Base-by-base conservation (phyloP, 2,329 filamentous ascomycete genomes). In the Dactylonectria macrodidyma region DNA sequence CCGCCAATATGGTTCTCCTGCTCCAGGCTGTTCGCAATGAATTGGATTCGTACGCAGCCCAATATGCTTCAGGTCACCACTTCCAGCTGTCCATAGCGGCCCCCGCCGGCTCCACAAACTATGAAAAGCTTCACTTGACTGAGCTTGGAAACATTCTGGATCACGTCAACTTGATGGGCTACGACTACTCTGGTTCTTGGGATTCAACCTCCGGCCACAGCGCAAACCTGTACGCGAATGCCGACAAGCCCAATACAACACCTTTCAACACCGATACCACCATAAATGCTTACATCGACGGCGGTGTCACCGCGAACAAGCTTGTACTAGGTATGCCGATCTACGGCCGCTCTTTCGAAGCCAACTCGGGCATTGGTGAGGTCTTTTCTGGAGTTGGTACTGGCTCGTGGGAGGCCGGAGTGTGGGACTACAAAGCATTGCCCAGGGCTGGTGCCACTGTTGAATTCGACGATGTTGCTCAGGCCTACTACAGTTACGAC, bases 341-440 rank as follows among this genome's bases (percentile, higher is more conserved):
- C 8, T 77, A 77, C 59, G 74, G 78, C 30, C 72, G 78, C 46
- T 70, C 76, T 36, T 77, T 79, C 68, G 33, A 75, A 44, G 59
- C 73, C 33, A 88, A 94, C 0, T 79, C 83, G n/a, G 93, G 93
- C 0, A 86, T 91, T 1, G 94, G 93, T 9, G 80, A 87, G 68
- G 65, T 86, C 0, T 96, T 86, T 81, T 85, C 75, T 3, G 92
- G 92, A 19, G 81, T 91, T 24, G 93, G 93, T 2, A 77, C 82
- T 14, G 93, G 93, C 0, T 90, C 85, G 60, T 95, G 90, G 90
- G 93, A 96, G 80, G 82, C 85, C 19, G 92, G 92, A 0, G 84
- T 94, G 3, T 95, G 91, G 89, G 93, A 97, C 78, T 96, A 93
- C 85, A 96, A 95, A 82, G 91, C 81, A 0, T 86, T 97, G 2